Base-by-base conservation (phyloP, 768 basidiomycete species). In the Leucosporidium creatinivorum region DNA sequence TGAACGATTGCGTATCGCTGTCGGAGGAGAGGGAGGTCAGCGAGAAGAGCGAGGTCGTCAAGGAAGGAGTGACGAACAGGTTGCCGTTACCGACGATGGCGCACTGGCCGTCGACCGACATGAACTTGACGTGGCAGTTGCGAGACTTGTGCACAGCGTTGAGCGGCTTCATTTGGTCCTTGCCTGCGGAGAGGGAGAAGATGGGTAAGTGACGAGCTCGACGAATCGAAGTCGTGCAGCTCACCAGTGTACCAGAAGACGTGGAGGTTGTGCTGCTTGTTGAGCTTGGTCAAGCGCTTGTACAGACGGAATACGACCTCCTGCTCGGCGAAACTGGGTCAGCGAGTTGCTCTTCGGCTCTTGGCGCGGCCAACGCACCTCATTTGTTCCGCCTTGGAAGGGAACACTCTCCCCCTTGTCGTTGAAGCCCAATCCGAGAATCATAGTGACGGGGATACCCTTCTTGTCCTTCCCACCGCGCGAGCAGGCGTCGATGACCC, bases 51-150 rank as follows among this genome's bases (percentile, higher is more conserved):
- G n/a, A 21, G n/a, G 2, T 47, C 60, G 23, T 50, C 15, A 19
- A 33, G 57, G 28, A 48, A 55, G 28, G 23, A 18, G 26, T 47
- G 21, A 57, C 18, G 28, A 47, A 60, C 36, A 87, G 86, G 76
- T 87, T 88, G 30, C 87, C 87, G 70, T 85, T 88, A 13, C 87
- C 87, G 25, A 82, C 80, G 67, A 89, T 87, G 19, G 82, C 84
- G 55, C 87, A 82, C 69, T 81, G 79, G 73, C 84, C 84, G 74
- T 88, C 87, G 67, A 87, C 82, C 47, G 83, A 80, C 79, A 86
- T 86, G 74, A 88, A 80, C 76, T 88, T 87, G 74, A 87, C 78
- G 71, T 89, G 87, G 74, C 87, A 88, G 75, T 87, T 88, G 28
- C 87, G 81, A 71, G 86, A 84, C 79, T 85, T 86, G 73, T 80